phyloP scores from a whole-genome alignment of 2,329 filamentous ascomycete species.

The Xylariaceae sp. region DNA sequence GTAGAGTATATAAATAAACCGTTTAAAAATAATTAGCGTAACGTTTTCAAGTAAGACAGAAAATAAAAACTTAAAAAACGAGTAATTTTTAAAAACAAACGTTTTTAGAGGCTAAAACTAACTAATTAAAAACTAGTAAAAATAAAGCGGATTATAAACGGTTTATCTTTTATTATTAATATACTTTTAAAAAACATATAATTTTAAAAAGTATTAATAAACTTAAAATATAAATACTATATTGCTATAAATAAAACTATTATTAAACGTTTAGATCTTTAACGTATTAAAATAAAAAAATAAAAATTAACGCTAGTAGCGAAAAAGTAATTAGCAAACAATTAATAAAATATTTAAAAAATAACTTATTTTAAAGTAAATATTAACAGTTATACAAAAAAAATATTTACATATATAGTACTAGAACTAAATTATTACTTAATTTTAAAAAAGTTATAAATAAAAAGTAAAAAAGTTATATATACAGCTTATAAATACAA shows the following conservation, averaged over 20 bases:
- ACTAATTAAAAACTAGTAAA: too few species aligned
- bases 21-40: too few species aligned
- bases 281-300: neutral
- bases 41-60: too few species aligned
- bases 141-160: too few species aligned
- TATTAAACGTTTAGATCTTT: neutral
- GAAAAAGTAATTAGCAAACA: neutral
- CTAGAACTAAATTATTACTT: neutral
- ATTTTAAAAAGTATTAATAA: too few species aligned
- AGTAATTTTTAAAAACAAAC: too few species aligned
- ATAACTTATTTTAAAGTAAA: neutral
- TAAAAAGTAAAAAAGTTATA: neutral
- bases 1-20: too few species aligned
- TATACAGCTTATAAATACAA: neutral
- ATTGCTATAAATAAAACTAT: neutral
- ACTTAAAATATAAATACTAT: neutral
- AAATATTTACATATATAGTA: neutral
- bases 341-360: neutral
- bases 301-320: neutral
- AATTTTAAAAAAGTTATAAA: neutral
- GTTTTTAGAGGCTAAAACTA: too few species aligned
- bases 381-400: neutral
- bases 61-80: too few species aligned
- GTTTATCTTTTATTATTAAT: too few species aligned
- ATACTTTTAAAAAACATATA: too few species aligned